Percentiles rank a stretch among this genome's conserved stretches.
Evolutionary conservation across 164 flowering plant genomes (phyloP).

Genomic region (Taxillus chinensis): DNA sequence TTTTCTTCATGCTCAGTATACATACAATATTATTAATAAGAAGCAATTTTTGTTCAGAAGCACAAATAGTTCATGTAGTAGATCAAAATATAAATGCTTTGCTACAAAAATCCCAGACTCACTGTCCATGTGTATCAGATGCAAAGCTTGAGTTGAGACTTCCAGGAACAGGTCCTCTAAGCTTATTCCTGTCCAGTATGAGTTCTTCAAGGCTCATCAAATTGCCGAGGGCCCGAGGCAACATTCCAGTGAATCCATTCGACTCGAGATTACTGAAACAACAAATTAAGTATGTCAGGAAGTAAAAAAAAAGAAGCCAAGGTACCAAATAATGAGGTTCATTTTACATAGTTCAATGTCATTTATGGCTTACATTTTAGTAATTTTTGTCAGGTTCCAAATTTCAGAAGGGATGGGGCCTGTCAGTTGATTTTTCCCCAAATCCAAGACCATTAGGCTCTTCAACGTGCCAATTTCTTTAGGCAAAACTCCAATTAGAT

Average conservation of each 20-base stretch:
- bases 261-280: constrained; percentile 63
- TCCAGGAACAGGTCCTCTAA: constrained; percentile 67
- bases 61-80: neutral
- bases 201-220: constrained; percentile 58
- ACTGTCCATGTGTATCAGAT: constrained; percentile 37
- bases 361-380: constrained; percentile 42
- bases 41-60: neutral
- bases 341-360: neutral
- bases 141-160: constrained; percentile 19
- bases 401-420: constrained; percentile 79
- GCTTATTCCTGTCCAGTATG: constrained; percentile 69
- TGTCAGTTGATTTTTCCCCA: constrained; percentile 65
- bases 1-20: too few relatives aligned
- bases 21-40: neutral
- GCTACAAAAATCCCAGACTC: constrained; percentile 19
- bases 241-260: constrained; percentile 66
- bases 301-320: neutral
- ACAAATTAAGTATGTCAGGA: constrained; percentile 2
- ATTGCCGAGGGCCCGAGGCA: constrained; percentile 64
- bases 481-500: constrained; percentile 65
- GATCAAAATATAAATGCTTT: neutral
- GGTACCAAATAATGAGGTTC: neutral
- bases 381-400: constrained; percentile 44
- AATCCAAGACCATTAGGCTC: constrained; percentile 61
- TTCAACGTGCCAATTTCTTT: constrained; percentile 65